These are phyloP conservation scores for Cryomyces antarcticus DNA, from an alignment of 495 filamentous ascomycete genomes.

Conservation along the genomic window DNA sequence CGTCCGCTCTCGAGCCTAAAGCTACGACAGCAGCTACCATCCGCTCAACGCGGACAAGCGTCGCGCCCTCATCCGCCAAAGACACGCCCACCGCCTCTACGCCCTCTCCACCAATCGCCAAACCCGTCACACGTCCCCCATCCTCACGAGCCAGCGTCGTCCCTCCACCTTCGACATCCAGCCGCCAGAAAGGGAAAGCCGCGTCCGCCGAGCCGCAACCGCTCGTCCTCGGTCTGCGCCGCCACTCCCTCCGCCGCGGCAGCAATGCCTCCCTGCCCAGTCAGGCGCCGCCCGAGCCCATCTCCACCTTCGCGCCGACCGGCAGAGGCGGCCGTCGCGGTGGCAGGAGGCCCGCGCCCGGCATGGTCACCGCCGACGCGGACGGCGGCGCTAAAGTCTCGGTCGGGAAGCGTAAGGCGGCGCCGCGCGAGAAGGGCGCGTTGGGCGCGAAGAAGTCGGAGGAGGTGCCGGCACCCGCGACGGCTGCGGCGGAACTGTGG, in stretches of 20 bases:
- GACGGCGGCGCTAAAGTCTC: slow-evolving; percentile 50
- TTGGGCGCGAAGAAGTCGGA: slow-evolving; percentile 18
- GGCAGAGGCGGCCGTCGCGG: slow-evolving; percentile 10
- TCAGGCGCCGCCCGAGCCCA: slow-evolving; percentile 18
- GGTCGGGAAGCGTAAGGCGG: slow-evolving; percentile 61
- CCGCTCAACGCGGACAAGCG: too few relatives aligned
- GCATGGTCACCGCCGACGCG: slow-evolving; percentile 46
- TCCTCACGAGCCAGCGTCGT: slow-evolving; percentile 3
- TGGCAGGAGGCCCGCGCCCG: slow-evolving; percentile 56
- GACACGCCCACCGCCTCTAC: too few relatives aligned
- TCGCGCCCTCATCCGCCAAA: too few relatives aligned
- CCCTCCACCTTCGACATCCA: neutral
- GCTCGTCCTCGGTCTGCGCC: slow-evolving; percentile 1
- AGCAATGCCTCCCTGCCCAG: slow-evolving; percentile 13
- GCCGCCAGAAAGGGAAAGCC: slow-evolving; percentile 9
- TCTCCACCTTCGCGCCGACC: slow-evolving; percentile 3
- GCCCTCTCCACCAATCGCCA: too few relatives aligned
- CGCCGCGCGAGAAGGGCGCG: slow-evolving; percentile 30
- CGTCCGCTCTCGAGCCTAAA: slow-evolving; percentile 8
- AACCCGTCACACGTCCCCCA: too few relatives aligned
- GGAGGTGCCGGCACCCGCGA: neutral
- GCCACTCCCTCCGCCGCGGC: slow-evolving; percentile 12
- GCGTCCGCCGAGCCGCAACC: slow-evolving; percentile 18
- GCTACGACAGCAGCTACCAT: neutral
- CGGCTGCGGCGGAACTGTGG: slow-evolving; percentile 29